Evolutionary conservation across 2,329 filamentous ascomycete species (phyloP), one percentile per base, ranked within the genome.

Genomic region (Nemania sp.): DNA sequence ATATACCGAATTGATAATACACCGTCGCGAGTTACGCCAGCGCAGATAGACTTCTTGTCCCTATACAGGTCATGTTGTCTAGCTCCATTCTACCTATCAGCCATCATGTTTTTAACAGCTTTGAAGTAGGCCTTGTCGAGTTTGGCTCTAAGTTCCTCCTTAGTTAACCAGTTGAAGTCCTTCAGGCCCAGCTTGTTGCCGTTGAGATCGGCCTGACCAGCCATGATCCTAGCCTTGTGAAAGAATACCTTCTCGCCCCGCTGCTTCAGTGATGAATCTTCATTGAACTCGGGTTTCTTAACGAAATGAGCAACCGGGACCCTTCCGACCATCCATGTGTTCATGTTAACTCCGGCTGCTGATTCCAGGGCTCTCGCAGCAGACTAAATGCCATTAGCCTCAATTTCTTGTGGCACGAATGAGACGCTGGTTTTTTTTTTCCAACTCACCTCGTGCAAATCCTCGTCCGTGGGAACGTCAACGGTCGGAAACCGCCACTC

Each of bases 301-400:
- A 89, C 79, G 67, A 89, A 75, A 74, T 97, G 89, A 22, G 92
- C 93, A 54, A 97, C 82, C 9, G 94, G 94, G 54, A 89, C 88
- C 65, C 91, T 91, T 56, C 91, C 93, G 46, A 99, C 89, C 64
- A 97, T 84, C 92, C 94, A 99, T 50, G 91, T 97, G 78, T 97
- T 97, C 92, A 99, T 97, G 80, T 99, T 95, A 57, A 89, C 76
- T 54, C 94, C 94, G 8, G 88, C 91, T 3, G 90, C 79, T 65
- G 90, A 80, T 47, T 86, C 79, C 20, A 97, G 79, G 49, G 91
- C 85, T 56, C 91, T 83, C 68, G 91, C 83, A 31, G 93, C 91
- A 39, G 90, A 86, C 94, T 99, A 64, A 6, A 20, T 34, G 17
- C 50, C 14, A 51, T 68, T 63, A 66, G 64, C 39, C 24, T 24